Evolutionary conservation across 2,329 filamentous ascomycete species (phyloP), one percentile per base, ranked within the genome.

Genomic region (Phyllosticta citrichinensis): DNA sequence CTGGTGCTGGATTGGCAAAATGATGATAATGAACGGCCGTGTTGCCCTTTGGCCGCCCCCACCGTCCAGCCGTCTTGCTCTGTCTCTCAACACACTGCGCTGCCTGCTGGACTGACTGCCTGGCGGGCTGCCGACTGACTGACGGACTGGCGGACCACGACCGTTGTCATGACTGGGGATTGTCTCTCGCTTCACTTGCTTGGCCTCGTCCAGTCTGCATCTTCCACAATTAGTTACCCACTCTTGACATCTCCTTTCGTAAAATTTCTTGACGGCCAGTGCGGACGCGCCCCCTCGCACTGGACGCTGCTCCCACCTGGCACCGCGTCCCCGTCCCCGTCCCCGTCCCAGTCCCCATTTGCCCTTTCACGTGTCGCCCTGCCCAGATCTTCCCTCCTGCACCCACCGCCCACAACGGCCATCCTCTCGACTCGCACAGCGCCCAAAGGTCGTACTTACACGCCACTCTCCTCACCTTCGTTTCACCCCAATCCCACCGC

Each of bases 391-490:
- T 40, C 57, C 57, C 57, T 59, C 57, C 52, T 57, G 55, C 57
- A 59, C 52, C 57, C 19, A 40, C 33, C 25, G 35, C 40, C 58
- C 57, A 59, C 52, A 19, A 24, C 57, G 52, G 30, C 58, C 53
- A 61, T 61, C 58, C 47, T 54, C 58, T 55, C 54, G 35, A 52
- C 58, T 60, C 52, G 58, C 58, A 60, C 58, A 60, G 52, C 52
- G 54, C 35, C 53, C 24, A 35, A 50, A 56, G 22, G 58, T 61
- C 58, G 58, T 56, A 61, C 58, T 56, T 61, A 56, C 58, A 61
- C 58, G 58, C 58, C 58, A 61, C 58, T 47, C 58, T 56, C 53
- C 58, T 61, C 58, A 61, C 58, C 58, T 61, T 61, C 58, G 58
- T 61, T 61, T 61, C 58, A 61, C 58, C 58, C 58, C 56, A 52